Conservation (phyloP, 345 rosid genomes). For the Dovyalis caffra region DNA sequence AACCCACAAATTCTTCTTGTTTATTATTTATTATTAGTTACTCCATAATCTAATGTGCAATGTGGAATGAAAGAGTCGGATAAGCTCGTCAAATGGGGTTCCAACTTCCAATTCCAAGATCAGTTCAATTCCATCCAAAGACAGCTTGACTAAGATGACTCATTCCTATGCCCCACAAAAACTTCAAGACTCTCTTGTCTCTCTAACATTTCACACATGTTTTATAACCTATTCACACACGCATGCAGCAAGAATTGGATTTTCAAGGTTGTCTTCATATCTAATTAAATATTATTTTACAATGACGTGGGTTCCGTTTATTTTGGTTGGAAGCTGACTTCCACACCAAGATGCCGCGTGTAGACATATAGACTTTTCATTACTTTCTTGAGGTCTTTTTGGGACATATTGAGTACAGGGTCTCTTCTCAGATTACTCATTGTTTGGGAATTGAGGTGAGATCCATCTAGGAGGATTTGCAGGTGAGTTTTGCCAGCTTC, state of each 20-base stretch:
- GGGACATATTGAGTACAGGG: neutral
- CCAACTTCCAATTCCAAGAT: too few species aligned
- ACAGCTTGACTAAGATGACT: conserved; percentile 7
- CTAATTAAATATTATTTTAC: neutral
- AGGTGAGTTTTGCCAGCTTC: conserved; percentile 16
- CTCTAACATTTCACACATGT: too few species aligned
- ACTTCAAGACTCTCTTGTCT: neutral
- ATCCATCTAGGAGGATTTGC: neutral
- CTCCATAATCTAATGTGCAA: neutral
- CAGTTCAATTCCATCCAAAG: neutral
- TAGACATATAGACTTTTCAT: conserved; percentile 1
- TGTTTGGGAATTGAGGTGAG: neutral
- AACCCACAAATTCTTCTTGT: too few species aligned
- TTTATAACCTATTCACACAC: neutral
- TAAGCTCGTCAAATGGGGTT: neutral
- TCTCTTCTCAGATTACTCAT: too few species aligned
- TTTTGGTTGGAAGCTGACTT: conserved; percentile 21
- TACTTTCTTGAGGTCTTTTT: neutral
- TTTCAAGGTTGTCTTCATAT: neutral
- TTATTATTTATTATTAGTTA: too few species aligned
- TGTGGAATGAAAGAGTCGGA: neutral
- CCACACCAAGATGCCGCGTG: conserved; percentile 20
- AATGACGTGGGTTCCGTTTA: neutral
- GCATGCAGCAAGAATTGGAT: neutral
- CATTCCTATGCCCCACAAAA: neutral